Percentiles rank a stretch among this genome's conserved stretches.
These are phyloP conservation scores for Gyromitra esculenta DNA, from an alignment of 2,329 filamentous ascomycete species.

Conservation along the genomic window DNA sequence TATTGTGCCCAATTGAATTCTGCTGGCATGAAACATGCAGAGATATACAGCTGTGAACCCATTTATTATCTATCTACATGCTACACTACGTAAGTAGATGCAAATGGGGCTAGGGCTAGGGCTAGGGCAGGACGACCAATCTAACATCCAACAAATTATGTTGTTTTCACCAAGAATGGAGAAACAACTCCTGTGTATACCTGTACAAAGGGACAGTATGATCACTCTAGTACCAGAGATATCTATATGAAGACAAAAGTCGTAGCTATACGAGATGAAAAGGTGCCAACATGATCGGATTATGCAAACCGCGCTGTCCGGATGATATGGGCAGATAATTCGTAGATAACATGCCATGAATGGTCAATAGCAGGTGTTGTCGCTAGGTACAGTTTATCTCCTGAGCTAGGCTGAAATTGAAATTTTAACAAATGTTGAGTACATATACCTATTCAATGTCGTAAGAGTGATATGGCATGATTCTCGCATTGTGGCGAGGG, in stretches of 20 bases:
- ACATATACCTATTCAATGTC: not conserved
- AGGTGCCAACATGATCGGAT: not conserved
- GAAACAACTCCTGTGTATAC: no score
- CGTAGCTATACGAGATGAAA: not conserved
- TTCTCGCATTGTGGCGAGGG: not conserved
- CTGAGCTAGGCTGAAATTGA: not conserved
- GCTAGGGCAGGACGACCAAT: no score
- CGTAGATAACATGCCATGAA: not conserved
- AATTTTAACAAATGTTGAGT: not conserved
- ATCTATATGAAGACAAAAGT: not conserved
- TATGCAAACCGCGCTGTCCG: not conserved
- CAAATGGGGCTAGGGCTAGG: no score
- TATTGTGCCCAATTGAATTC: no score
- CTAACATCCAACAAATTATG: no score
- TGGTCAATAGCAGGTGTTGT: not conserved
- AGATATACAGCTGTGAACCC: no score
- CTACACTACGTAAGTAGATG: no score
- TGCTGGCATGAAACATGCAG: no score
- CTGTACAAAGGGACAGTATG: not conserved
- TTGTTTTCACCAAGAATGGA: no score
- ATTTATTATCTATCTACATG: no score
- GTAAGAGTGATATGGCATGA: slow-evolving; percentile 9
- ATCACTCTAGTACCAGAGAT: not conserved
- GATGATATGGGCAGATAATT: not conserved
- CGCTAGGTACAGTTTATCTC: not conserved